Evolutionary conservation across 495 filamentous ascomycete genomes (phyloP), one percentile per base, ranked within the genome.

Genomic region (Daldinia decipiens): DNA sequence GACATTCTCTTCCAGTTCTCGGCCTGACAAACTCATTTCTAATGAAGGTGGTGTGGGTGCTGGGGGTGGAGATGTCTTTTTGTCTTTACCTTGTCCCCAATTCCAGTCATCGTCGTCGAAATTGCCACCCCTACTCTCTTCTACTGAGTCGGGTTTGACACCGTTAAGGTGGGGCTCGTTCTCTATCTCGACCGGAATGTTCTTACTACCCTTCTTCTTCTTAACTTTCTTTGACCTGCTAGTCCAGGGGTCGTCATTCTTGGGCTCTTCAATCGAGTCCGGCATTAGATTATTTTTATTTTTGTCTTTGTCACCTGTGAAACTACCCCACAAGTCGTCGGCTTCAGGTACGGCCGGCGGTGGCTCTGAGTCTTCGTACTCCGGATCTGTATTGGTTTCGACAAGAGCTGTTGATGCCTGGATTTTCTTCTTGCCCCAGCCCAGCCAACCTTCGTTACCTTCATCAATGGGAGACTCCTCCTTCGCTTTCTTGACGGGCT

Each of bases 241-340:
- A 3, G 73, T 80, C 82, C 80, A 83, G n/a, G 71, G 68, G 59
- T 84, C 81, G 24, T 82, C 79, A 5, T 72, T 65, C 38, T 78
- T 80, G 17, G 81, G 82, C 59, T 85, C 82, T 61, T 85, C 82
- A 55, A 82, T 81, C 6, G 75, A 72, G 62, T 83, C 83, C 7
- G 80, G 80, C 68, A 82, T 83, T 52, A 81, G 72, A 21, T 65
- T 68, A n/a, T 73, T 67, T 51, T 74, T 72, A 21, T 67, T 50
- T 57, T 79, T 79, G 59, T 81, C 73, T 51, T 80, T 82, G 31
- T 80, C 81, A 38, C 64, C 68, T 13, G 70, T 70, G 70, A 78
- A 78, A 32, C 71, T 77, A 55, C 53, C 72, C 71, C 78, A 82
- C 63, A 82, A 81, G 58, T 79, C 78, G 60, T 76, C 78, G 17